Evolutionary conservation across 495 filamentous ascomycete species (phyloP), one percentile per base, ranked within the genome.

Genomic region (Xanthoparmelia taractica): DNA sequence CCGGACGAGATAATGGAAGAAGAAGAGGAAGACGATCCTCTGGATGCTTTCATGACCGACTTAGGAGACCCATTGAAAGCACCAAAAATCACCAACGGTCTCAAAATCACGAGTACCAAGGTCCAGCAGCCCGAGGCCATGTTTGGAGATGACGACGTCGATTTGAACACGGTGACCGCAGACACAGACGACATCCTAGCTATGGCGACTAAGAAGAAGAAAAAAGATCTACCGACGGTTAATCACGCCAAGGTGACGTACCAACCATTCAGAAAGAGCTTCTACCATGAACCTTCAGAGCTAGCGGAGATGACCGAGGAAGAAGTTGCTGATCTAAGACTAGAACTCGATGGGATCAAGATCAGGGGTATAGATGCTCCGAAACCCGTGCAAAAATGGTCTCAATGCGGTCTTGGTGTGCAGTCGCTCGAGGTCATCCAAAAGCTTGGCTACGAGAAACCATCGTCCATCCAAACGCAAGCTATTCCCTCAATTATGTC

Each of bases 401-500:
- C 92, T 1, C 92, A 99, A 70, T 96, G 92, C 72, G 94, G 92
- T 29, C 78, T 97, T 23, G 89, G 90, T 20, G 81, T 87, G 40
- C 89, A 92, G 68, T 91, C 91, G 34, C 75, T 97, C n/a, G 90
- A 96, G 59, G 89, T 96, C 20, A 87, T 99, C 58, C 80, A 86
- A 27, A 83, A 80, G 33, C 80, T 97, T 13, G 89, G 88, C n/a
- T 99, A 86, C 70, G 89, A 96, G 43, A 87, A 80, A 67, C 90
- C 94, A 17, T 96, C 95, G 15, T 84, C 94, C 12, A 96, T 99
- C 65, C 95, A 99, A 76, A 83, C 90, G 64, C 95, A 99, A 71
- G 94, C 95, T 2, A 86, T 97, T 67, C 95, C 95, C 13, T 85
- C 90, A 11, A 91, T 96, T 65, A 96, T 96, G 90, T 94, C 93